A percentile compares a stretch with the other conserved stretches of the same genome.
These are phyloP conservation scores for Gomphus sp. DNA, from an alignment of 1,284 basidiomycete species.

Conservation along the genomic window DNA sequence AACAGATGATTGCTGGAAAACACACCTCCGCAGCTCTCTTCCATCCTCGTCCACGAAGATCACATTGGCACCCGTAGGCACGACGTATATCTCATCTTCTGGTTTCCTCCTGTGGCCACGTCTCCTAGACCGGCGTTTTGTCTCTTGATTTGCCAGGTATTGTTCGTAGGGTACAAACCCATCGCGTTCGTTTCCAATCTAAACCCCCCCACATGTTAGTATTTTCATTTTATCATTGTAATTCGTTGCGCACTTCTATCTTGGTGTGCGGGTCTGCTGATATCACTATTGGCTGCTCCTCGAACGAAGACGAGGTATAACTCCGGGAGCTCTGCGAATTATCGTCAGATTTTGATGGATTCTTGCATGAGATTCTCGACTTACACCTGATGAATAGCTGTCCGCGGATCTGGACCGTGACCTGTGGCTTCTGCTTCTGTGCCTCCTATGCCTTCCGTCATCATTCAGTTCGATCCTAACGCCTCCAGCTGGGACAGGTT, in stretches of 20 bases:
- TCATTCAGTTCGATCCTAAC: slow-evolving; percentile 4
- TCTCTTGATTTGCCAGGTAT: slow-evolving; percentile 12
- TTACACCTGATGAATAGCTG: slow-evolving; percentile 7
- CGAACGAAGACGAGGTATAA: slow-evolving; percentile 1
- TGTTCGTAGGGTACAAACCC: slow-evolving; percentile 18
- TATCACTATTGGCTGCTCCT: slow-evolving; percentile 10
- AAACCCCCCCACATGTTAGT: neutral
- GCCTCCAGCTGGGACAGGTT: neutral
- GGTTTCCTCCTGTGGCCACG: slow-evolving; percentile 6
- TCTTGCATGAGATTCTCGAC: neutral
- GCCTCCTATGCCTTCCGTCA: neutral
- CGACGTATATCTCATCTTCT: slow-evolving; percentile 33
- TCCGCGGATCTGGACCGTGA: neutral
- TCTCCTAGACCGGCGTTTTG: slow-evolving; percentile 7
- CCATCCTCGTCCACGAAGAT: slow-evolving; percentile 62
- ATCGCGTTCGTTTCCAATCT: slow-evolving; percentile 18
- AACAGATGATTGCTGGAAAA: neutral
- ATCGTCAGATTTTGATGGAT: neutral
- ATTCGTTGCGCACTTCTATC: slow-evolving; percentile 12
- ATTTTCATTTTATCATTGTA: neutral
- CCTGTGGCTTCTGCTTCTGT: neutral
- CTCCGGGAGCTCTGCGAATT: neutral
- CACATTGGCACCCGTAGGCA: slow-evolving; percentile 55
- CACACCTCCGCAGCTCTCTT: slow-evolving; percentile 54
- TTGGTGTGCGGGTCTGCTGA: slow-evolving; percentile 12